Percentiles rank a stretch among this genome's conserved stretches.
These are phyloP conservation scores for Peronospora belbahrii DNA, from an alignment of 352 stramenopile genomes.

Conservation along the genomic window DNA sequence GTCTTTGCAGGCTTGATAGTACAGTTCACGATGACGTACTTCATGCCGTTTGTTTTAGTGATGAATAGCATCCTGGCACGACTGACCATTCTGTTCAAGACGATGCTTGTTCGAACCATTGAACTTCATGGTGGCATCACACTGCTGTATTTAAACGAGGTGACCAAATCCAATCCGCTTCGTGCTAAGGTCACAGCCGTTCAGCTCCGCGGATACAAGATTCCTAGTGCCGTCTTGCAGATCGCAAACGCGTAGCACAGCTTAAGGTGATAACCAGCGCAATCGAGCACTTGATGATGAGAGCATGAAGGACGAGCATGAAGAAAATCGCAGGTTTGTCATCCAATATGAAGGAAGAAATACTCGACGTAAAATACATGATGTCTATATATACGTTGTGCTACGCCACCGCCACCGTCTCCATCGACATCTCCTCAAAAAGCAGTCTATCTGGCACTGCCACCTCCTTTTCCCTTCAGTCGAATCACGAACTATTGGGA, in stretches of 20 bases:
- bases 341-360: slow-evolving; percentile 1
- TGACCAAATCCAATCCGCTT: slow-evolving; percentile 74
- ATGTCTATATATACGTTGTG: slow-evolving; percentile 10
- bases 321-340: neutral
- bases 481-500: slow-evolving; percentile 24
- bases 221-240: slow-evolving; percentile 38
- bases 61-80: slow-evolving; percentile 72
- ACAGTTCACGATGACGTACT: slow-evolving; percentile 83
- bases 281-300: slow-evolving; percentile 2
- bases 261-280: neutral
- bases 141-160: slow-evolving; percentile 71
- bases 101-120: slow-evolving; percentile 49
- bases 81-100: slow-evolving; percentile 53
- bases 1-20: slow-evolving; percentile 34
- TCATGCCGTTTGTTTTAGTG: slow-evolving; percentile 75
- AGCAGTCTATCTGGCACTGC: too few species aligned
- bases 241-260: slow-evolving; percentile 43
- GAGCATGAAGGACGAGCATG: neutral
- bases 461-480: too few species aligned
- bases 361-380: slow-evolving; percentile 30
- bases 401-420: neutral
- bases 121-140: slow-evolving; percentile 60
- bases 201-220: slow-evolving; percentile 60
- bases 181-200: slow-evolving; percentile 60
- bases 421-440: too few species aligned